phyloP scores from a whole-genome alignment of 371 early-diverging fungal genomes.

The Sporodiniella umbellata region DNA sequence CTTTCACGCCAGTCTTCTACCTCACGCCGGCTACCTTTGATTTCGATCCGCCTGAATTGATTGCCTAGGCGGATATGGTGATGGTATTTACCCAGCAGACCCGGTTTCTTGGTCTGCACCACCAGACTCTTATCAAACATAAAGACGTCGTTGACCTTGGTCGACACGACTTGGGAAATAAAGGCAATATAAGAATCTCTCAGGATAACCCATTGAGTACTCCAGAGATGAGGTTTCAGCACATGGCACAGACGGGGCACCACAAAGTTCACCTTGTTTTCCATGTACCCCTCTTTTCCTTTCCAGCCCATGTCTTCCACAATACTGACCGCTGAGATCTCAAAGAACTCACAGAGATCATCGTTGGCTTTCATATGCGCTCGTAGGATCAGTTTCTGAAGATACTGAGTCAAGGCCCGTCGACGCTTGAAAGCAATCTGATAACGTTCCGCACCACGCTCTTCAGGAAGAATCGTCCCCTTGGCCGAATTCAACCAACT shows the following conservation, averaged over 20 bases:
- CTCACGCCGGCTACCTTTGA: conserved; percentile 62
- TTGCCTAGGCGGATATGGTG: conserved; percentile 57
- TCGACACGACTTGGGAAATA: conserved; percentile 44
- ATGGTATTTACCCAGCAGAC: conserved; percentile 38
- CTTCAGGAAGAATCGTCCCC: conserved; percentile 20
- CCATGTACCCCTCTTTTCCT: conserved; percentile 78
- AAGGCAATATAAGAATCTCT: conserved; percentile 54
- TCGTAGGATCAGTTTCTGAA: conserved; percentile 50
- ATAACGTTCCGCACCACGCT: conserved; percentile 23
- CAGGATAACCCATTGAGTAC: conserved; percentile 70
- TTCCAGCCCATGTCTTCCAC: conserved; percentile 81
- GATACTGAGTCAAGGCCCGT: conserved; percentile 63
- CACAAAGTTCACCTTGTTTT: conserved; percentile 52
- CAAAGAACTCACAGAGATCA: conserved; percentile 78
- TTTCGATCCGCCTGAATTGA: conserved; percentile 59
- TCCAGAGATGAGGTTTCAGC: conserved; percentile 46
- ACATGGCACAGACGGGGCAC: conserved; percentile 36
- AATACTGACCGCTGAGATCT: conserved; percentile 73
- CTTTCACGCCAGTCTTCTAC: conserved; percentile 66
- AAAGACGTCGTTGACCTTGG: conserved; percentile 46
- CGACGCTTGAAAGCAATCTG: conserved; percentile 51
- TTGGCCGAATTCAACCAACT: conserved; percentile 39
- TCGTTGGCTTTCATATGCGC: conserved; percentile 61
- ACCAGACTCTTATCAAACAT: conserved; percentile 34
- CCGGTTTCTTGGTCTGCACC: conserved; percentile 25